Conservation (phyloP, 768 basidiomycete species). For the Kwoniella mangroviensis region DNA sequence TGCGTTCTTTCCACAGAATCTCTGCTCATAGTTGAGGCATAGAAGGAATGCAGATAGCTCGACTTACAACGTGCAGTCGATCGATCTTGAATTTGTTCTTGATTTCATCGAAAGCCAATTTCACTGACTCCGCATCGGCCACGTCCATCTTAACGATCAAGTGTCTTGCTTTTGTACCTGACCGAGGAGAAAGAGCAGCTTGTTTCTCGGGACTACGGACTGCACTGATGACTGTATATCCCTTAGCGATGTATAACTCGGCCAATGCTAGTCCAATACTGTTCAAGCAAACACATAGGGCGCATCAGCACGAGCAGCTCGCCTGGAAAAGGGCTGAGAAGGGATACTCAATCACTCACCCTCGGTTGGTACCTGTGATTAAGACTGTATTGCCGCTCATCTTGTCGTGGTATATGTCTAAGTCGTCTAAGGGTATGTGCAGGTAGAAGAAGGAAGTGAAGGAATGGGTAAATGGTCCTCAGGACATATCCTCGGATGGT, state of each 20-base stretch:
- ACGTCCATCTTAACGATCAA: constrained; percentile 3
- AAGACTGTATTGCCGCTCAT: neutral
- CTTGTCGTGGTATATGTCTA: neutral
- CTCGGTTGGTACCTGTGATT: constrained; percentile 1
- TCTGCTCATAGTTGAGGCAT: neutral
- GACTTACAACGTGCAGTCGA: neutral
- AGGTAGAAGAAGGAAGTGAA: neutral
- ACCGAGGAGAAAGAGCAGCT: neutral
- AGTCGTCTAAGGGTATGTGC: neutral
- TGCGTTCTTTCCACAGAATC: neutral
- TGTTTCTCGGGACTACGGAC: neutral
- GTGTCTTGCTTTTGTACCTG: neutral
- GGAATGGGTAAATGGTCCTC: neutral
- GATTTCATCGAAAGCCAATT: neutral
- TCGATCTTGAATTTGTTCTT: neutral
- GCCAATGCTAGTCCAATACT: neutral
- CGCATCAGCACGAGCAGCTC: neutral
- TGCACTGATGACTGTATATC: neutral
- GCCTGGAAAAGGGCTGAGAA: too few species aligned
- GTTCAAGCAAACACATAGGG: neutral
- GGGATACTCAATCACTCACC: neutral
- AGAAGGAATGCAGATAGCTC: neutral
- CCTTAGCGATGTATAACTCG: neutral
- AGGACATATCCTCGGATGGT: too few species aligned
- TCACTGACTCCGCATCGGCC: neutral